These are phyloP conservation scores for Raphanus sativus DNA, from an alignment of 345 rosid genomes.

Conservation along the genomic window DNA sequence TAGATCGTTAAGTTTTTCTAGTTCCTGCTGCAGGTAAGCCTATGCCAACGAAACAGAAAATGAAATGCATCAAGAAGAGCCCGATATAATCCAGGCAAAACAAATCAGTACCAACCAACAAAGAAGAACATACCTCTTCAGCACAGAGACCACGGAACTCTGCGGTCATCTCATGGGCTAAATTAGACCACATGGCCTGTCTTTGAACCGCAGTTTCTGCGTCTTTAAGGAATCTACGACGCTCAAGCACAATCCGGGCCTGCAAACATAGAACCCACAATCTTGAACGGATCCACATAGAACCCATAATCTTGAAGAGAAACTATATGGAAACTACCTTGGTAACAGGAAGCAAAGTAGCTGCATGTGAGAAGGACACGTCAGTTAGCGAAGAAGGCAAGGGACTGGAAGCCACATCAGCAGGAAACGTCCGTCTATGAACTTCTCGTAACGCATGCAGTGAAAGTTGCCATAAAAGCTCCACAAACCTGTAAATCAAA, in stretches of 20 bases:
- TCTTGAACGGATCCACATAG: too few species aligned
- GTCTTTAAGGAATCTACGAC: slow-evolving; percentile 86
- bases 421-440: slow-evolving; percentile 87
- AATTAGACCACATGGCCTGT: slow-evolving; percentile 98
- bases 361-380: slow-evolving; percentile 96
- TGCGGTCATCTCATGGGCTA: slow-evolving; percentile 99
- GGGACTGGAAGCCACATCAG: slow-evolving; percentile 82
- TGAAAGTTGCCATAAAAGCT: slow-evolving; percentile 98
- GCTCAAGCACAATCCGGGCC: slow-evolving; percentile 97
- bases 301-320: neutral
- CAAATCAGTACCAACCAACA: slow-evolving; percentile 1
- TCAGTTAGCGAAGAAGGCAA: slow-evolving; percentile 95
- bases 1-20: slow-evolving; percentile 91
- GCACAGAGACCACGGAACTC: slow-evolving; percentile 99
- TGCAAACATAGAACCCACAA: slow-evolving; percentile 20
- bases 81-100: neutral
- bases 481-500: slow-evolving; percentile 82
- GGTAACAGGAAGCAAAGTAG: slow-evolving; percentile 94
- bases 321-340: slow-evolving; percentile 51
- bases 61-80: slow-evolving; percentile 18
- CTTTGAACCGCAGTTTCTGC: slow-evolving; percentile 94
- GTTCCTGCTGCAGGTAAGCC: slow-evolving; percentile 99
- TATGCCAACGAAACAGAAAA: slow-evolving; percentile 44
- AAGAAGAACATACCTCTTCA: slow-evolving; percentile 66
- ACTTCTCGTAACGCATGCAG: slow-evolving; percentile 95